Base-by-base conservation (phyloP, 2,329 filamentous ascomycete genomes). In the Penicillium sp. region DNA sequence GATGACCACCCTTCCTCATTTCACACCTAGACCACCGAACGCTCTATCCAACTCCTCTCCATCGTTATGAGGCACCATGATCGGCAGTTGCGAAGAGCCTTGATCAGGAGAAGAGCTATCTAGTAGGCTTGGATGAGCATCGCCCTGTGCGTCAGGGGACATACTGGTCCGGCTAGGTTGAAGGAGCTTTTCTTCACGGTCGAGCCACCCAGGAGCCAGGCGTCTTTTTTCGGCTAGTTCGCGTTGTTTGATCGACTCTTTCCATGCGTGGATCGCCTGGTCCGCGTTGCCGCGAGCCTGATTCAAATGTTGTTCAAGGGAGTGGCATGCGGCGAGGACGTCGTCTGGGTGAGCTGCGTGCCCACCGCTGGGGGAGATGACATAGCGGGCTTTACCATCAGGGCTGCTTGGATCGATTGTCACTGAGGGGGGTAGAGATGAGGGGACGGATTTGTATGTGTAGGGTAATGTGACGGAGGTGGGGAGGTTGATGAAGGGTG, bases 401-500 rank as follows among this genome's bases (percentile, higher is more conserved):
- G 73, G 67, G 63, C 79, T 72, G 57, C 67, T 74, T 43, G 75
- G 73, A 57, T 83, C 78, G 57, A 82, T 81, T 8, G 86, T 83
- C 34, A 85, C 82, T 1, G 90, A 89, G 1, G 86, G 86, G 0
- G 94, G 93, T 0, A 97, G 84, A 2, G 91, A 89, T 0, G 91
- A 93, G 0, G 93, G 91, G 70, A 97, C 88, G 11, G 87, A 84
- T 72, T 92, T 93, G 83, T 97, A 97, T 66, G 91, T 96, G 79
- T 97, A 97, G 25, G 94, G 93, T 8, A 99, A 85, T 0, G 92
- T 96, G 21, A 92, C 90, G 27, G 93, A 89, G 31, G 90, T 88
- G 11, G 94, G 94, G 33, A 99, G 87, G 59, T 88, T 89, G 68
- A 97, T 86, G 79, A 97, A 97, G 27, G 94, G 94, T 3, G 93